Evolutionary conservation across 78 protist genomes (phyloP), one percentile per base, ranked within the genome.

Genomic region (Chrysochromulina tobinii): DNA sequence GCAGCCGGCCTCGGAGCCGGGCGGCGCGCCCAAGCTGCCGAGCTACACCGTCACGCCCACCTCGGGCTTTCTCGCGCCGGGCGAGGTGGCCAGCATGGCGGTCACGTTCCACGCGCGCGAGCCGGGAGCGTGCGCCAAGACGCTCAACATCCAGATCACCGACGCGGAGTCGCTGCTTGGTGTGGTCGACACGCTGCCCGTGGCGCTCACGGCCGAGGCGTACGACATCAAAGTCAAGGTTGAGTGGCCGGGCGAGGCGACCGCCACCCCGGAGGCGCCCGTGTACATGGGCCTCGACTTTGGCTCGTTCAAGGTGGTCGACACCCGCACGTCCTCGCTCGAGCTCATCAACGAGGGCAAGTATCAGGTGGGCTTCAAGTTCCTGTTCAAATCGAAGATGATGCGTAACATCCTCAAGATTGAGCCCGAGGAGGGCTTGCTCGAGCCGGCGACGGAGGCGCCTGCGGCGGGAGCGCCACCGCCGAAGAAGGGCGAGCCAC

Each of bases 261-360:
- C 12, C 3, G 97, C 95, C 81, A 96, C 94, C 61, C 94, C 96
- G 21, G 92, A 90, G 61, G 89, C 91, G 48, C 84, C 92, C 21
- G n/a, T 57, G 12, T 86, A 61, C 61, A 67, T 53, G 17, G 77
- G 87, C 27, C 72, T 94, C 68, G 94, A 94, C 73, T 91, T 72
- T 38, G 93, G 88, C 9, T 25, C 51, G 23, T 9, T 89, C 55
- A 59, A 68, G 50, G 95, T 91, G 15, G 57, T 17, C 18, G 93
- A 95, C 23, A 67, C 1, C 54, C 61, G 11, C 6, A n/a, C 55
- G 79, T 25, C 6, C 23, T 0, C 21, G 27, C 9, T 91, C 72
- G 81, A 48, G 69, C 48, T 94, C 51, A 1, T 17, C 55, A 96
- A 96, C 95, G 51, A 12, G 23, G 96, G 96, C 68, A 75, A 79